Base-by-base conservation (phyloP, 306 rosid species). In the Ceratonia siliqua region DNA sequence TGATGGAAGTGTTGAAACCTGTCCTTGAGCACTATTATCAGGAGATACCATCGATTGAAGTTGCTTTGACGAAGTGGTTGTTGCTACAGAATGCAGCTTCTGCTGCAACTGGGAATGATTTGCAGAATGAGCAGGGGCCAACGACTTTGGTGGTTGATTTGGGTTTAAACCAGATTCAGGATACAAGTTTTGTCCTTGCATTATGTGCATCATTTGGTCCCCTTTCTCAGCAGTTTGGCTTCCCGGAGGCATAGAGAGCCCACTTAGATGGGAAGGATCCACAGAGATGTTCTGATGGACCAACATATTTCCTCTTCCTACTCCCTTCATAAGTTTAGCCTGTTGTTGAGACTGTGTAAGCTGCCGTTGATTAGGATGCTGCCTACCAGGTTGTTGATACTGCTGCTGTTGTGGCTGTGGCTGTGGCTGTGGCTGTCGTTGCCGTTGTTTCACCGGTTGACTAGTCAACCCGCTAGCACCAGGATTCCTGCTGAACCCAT, bases 171-270 rank as follows among this genome's bases (percentile, higher is more conserved):
- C 92, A 79, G 97, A 87, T 30, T 89, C 96, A 52, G 92, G 69
- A 87, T 85, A 86, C 30, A 79, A 55, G 56, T 86, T 88, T 81
- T 92, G 98, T 61, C 96, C 92, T 82, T 92, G 98, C 82, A 87
- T 78, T 81, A 87, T 78, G 43, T 85, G 95, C 86, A 82, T 85
- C 74, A 87, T 77, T 70, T 83, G 92, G 74, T 92, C 99, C 74
- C 95, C 99, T 81, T 94, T 94, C 70, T 92, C 99, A n/a, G 78
- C 76, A 79, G 92, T 66, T 78, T 92, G 98, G 80, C 87, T 91
- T 82, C 89, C 97, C 28, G 91, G 78, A 70, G 97, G 85, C 65
- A 84, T 36, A 42, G 96, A 81, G 57, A 90, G 85, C 48, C 98
- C 98, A 79, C 92, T 92, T 56, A 89, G 67, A 78, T 89, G 91